Evolutionary conservation across 1,139 yeast genomes (phyloP).

Genomic region (Geotrichum candidum): DNA sequence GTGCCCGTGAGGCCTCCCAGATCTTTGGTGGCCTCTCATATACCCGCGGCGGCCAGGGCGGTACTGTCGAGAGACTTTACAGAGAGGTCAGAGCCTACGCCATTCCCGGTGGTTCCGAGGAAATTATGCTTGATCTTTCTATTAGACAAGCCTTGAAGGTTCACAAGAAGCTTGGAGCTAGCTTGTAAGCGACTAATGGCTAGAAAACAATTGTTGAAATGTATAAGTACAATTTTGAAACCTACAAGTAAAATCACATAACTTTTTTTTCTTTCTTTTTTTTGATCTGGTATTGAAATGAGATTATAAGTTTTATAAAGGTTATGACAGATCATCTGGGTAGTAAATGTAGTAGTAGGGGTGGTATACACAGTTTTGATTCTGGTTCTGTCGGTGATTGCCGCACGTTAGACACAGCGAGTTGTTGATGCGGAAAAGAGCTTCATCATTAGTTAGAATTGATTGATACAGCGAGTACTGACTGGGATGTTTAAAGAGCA

Average conservation of each 20-base stretch:
- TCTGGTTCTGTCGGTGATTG: background rate
- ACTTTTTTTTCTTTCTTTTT: no score
- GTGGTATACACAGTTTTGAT: background rate
- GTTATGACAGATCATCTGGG: background rate
- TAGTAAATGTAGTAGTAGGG: background rate
- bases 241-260: no score
- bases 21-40: constrained; percentile 42
- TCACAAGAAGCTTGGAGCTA: constrained; percentile 39
- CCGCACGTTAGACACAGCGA: constrained; percentile 1
- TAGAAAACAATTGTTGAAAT: no score
- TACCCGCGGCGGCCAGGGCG: constrained; percentile 42
- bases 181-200: constrained; percentile 26
- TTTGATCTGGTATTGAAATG: background rate
- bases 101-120: constrained; percentile 44
- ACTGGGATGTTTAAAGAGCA: background rate
- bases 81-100: constrained; percentile 42
- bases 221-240: no score
- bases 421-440: background rate
- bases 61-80: constrained; percentile 40
- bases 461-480: background rate
- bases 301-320: background rate
- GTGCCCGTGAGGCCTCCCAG: constrained; percentile 43
- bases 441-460: background rate
- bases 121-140: constrained; percentile 41
- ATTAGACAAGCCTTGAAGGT: constrained; percentile 40